Evolutionary conservation across 306 rosid genomes (phyloP).

Genomic region (Fragaria iinumae): DNA sequence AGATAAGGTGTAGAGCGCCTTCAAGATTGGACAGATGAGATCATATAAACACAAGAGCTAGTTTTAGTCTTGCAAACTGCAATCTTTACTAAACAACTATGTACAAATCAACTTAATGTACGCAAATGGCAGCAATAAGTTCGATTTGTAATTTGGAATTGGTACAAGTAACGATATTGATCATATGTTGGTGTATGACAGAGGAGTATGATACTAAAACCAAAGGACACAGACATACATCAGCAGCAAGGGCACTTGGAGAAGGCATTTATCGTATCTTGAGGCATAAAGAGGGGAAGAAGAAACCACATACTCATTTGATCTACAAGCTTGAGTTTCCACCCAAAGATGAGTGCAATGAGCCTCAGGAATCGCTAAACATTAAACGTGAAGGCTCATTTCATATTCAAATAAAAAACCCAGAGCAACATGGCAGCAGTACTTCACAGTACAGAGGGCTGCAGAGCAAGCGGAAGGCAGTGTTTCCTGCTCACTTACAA

Average conservation of each 20-base stretch:
- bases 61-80: not conserved
- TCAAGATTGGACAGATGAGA: not conserved
- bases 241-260: conserved; percentile 47
- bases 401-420: conserved; percentile 58
- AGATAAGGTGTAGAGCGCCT: not conserved
- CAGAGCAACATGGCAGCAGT: conserved; percentile 26
- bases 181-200: not conserved
- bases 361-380: conserved; percentile 52
- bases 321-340: conserved; percentile 62
- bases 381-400: conserved; percentile 50
- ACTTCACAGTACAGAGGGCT: conserved; percentile 24
- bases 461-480: conserved; percentile 45
- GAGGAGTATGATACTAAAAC: conserved; percentile 51
- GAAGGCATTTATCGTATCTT: conserved; percentile 59
- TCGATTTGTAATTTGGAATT: not conserved
- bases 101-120: not conserved
- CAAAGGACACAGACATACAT: conserved; percentile 35
- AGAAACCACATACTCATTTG: conserved; percentile 49
- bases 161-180: not conserved
- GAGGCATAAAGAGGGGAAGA: conserved; percentile 35
- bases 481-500: conserved; percentile 58
- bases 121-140: not conserved
- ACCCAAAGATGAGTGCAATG: conserved; percentile 23
- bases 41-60: not conserved
- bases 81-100: not conserved